Percentiles rank a stretch among this genome's conserved stretches.
phyloP scores from a whole-genome alignment of 768 basidiomycete genomes.

The Lyophyllum atratum region DNA sequence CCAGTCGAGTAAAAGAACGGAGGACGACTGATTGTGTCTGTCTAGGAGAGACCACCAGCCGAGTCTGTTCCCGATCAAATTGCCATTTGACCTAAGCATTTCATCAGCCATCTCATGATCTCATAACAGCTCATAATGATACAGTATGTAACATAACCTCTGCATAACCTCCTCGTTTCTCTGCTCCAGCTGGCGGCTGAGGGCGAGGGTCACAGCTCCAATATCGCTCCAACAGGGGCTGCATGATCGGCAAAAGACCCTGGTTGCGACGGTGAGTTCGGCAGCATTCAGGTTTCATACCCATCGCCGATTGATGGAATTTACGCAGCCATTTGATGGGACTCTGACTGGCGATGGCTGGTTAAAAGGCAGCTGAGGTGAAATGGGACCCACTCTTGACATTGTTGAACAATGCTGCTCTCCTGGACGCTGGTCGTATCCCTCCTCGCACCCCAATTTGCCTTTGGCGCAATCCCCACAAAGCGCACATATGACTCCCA shows the following conservation, averaged over 20 bases:
- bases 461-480: slow-evolving; percentile 39
- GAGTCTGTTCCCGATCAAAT: too few species aligned
- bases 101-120: too few species aligned
- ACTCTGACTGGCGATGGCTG: neutral
- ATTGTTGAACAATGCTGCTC: slow-evolving; percentile 30
- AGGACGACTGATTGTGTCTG: too few species aligned
- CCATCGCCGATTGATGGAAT: slow-evolving; percentile 14
- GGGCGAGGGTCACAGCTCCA: neutral
- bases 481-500: slow-evolving; percentile 61
- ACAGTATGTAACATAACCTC: too few species aligned
- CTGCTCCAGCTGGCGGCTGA: neutral
- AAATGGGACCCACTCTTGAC: slow-evolving; percentile 4
- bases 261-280: neutral
- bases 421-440: slow-evolving; percentile 31
- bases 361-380: neutral
- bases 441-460: slow-evolving; percentile 30
- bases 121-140: too few species aligned
- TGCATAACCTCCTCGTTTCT: neutral
- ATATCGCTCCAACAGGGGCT: neutral
- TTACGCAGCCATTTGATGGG: slow-evolving; percentile 9
- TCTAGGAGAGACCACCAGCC: too few species aligned
- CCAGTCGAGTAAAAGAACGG: too few species aligned
- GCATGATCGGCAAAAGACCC: neutral
- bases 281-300: slow-evolving; percentile 3
- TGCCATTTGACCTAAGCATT: too few species aligned